Evolutionary conservation across 2,329 filamentous ascomycete genomes (phyloP), one percentile per base, ranked within the genome.

Genomic region (Dactylellina cionopaga): DNA sequence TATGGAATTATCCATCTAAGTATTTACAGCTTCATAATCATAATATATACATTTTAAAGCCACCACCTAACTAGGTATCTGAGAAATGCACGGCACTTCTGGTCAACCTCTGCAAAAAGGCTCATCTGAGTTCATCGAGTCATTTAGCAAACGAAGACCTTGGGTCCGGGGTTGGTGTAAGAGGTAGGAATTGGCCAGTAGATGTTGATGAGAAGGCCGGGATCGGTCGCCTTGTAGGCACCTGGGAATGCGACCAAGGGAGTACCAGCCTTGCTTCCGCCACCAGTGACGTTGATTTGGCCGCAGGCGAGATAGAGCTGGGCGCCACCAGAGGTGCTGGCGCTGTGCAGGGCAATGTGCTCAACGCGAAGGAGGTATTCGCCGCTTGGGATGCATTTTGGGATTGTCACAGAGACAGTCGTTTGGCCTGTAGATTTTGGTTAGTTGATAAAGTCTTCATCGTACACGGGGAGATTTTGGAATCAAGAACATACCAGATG

Each of bases 271-370:
- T 80, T 80, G 52, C 70, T 80, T 2, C 81, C 81, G 19, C 79
- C 78, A 7, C 80, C 80, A 4, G 78, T 79, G 49, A 84, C 80
- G 59, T 80, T 80, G 63, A 84, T 76, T 78, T 84, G 83, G 0
- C 80, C 81, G 75, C 83, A 84, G 2, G 79, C 79, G 46, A 83
- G 80, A 75, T 84, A 84, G 74, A 84, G 81, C 77, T 84, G 80
- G 1, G 80, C 80, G 7, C 80, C 80, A 5, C 76, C 76, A n/a
- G 74, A 47, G 10, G 71, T 64, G 43, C 75, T 74, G 3, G 81
- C 82, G 74, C 82, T 81, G 77, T 83, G 82, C 25, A 84, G 80
- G 9, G 78, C 83, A 56, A 84, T 82, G 70, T 84, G 83, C 77
- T 84, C 83, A 44, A 81, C 78, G 7, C 83, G 78, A 15, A 84